phyloP scores from a whole-genome alignment of 2,329 filamentous ascomycete genomes.

The Allantophomopsis cytisporea region DNA sequence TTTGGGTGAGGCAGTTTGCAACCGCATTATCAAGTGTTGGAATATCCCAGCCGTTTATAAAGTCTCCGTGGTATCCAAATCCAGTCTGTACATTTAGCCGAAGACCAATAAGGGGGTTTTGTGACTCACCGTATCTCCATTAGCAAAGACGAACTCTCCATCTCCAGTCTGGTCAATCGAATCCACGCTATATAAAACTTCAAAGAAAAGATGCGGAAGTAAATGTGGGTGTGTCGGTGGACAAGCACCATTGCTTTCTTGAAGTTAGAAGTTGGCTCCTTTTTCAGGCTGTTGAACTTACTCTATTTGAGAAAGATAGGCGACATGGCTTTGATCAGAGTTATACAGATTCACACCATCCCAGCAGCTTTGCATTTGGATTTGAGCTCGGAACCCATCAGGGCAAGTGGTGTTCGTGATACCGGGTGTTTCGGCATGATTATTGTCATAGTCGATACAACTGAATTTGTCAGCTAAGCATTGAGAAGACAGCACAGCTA shows the following conservation, averaged over 20 bases:
- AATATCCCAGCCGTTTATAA: constrained; percentile 60
- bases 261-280: background rate
- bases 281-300: background rate
- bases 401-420: constrained; percentile 41
- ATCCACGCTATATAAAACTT: constrained; percentile 18
- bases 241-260: constrained; percentile 21
- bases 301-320: constrained; percentile 23
- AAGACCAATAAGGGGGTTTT: background rate
- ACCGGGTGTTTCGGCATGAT: constrained; percentile 29
- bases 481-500: constrained; percentile 3
- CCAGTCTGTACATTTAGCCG: constrained; percentile 28
- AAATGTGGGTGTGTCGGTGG: constrained; percentile 21
- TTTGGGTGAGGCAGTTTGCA: constrained; percentile 49
- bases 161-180: constrained; percentile 9
- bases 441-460: constrained; percentile 4
- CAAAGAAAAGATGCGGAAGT: constrained; percentile 25
- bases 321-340: constrained; percentile 24
- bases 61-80: constrained; percentile 64
- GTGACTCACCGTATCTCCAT: constrained; percentile 19
- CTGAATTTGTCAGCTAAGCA: background rate
- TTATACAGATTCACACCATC: constrained; percentile 39
- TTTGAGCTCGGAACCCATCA: constrained; percentile 42
- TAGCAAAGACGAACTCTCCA: constrained; percentile 24
- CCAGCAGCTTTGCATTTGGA: constrained; percentile 52
- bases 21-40: constrained; percentile 54